Conservation (phyloP, 2,329 filamentous ascomycete species). For the Nectriaceae sp. region DNA sequence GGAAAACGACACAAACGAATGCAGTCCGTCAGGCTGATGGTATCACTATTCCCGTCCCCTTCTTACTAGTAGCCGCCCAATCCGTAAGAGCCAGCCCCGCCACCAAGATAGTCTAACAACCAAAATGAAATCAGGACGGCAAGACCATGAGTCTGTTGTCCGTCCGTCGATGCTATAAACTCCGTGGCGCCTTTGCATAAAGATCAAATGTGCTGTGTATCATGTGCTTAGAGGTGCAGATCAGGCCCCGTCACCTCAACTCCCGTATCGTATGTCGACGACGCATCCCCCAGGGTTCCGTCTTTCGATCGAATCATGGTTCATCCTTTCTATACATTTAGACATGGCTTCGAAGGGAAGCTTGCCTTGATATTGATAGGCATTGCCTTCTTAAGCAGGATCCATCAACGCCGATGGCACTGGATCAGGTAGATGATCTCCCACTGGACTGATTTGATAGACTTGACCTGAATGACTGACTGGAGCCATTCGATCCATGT, state of each 20-base stretch:
- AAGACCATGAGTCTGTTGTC: constrained; percentile 5
- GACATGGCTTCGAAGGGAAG: background rate
- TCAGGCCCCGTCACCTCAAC: constrained; percentile 19
- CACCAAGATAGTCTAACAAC: background rate
- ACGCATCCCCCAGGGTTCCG: constrained; percentile 7
- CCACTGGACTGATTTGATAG: constrained; percentile 7
- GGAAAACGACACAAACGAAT: background rate
- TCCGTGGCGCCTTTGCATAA: constrained; percentile 28
- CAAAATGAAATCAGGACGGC: constrained; percentile 2
- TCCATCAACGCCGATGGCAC: too few species aligned
- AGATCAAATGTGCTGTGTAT: constrained; percentile 22
- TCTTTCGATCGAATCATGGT: constrained; percentile 9
- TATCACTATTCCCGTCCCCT: background rate
- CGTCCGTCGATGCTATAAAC: constrained; percentile 25
- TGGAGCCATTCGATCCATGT: background rate
- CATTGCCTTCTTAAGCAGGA: too few species aligned
- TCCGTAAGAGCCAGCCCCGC: background rate
- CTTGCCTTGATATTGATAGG: too few species aligned
- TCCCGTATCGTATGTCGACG: constrained; percentile 21
- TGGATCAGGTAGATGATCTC: constrained; percentile 17
- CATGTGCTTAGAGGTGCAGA: constrained; percentile 2
- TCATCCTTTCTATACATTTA: constrained; percentile 3
- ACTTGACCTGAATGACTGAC: constrained; percentile 11
- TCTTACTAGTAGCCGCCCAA: background rate
- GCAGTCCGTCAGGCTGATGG: constrained; percentile 2